phyloP scores from a whole-genome alignment of 2,329 filamentous ascomycete species.

The Cladosporium sp. region DNA sequence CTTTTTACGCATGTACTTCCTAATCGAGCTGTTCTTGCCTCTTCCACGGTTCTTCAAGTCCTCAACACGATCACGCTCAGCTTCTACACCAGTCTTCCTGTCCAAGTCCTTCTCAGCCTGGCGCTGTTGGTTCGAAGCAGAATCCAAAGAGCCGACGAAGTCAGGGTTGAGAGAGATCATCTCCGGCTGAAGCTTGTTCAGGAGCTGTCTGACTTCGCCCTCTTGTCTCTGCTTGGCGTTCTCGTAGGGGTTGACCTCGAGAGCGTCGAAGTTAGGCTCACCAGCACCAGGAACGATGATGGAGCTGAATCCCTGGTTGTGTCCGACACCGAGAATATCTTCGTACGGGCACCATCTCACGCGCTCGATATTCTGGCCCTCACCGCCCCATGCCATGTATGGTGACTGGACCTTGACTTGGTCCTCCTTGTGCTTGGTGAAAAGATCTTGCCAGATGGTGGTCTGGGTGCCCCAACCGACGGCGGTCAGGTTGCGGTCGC shows the following conservation, averaged over 20 bases:
- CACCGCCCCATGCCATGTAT: slow-evolving; percentile 89
- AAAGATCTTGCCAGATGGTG: slow-evolving; percentile 86
- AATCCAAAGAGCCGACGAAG: slow-evolving; percentile 82
- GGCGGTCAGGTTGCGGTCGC: slow-evolving; percentile 79
- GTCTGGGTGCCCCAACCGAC: slow-evolving; percentile 88
- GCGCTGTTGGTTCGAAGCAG: slow-evolving; percentile 71
- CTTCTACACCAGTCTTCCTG: slow-evolving; percentile 44
- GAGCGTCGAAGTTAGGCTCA: slow-evolving; percentile 90
- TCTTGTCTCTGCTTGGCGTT: slow-evolving; percentile 89
- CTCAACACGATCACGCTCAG: slow-evolving; percentile 52
- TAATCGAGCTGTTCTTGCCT: slow-evolving; percentile 83
- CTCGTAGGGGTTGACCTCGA: slow-evolving; percentile 94
- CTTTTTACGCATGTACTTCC: slow-evolving; percentile 88
- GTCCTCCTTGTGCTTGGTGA: slow-evolving; percentile 58
- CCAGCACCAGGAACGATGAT: slow-evolving; percentile 92
- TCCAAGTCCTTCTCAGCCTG: slow-evolving; percentile 77
- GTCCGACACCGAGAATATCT: slow-evolving; percentile 80
- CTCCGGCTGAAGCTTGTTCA: slow-evolving; percentile 92
- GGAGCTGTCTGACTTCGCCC: slow-evolving; percentile 77
- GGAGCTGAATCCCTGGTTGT: slow-evolving; percentile 81
- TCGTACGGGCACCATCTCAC: slow-evolving; percentile 93
- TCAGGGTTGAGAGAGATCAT: slow-evolving; percentile 96
- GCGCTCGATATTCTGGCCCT: slow-evolving; percentile 73
- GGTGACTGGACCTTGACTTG: slow-evolving; percentile 78
- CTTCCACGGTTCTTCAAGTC: slow-evolving; percentile 70